Evolutionary conservation across 345 rosid species (phyloP).

Genomic region (Rhizophora apiculata): DNA sequence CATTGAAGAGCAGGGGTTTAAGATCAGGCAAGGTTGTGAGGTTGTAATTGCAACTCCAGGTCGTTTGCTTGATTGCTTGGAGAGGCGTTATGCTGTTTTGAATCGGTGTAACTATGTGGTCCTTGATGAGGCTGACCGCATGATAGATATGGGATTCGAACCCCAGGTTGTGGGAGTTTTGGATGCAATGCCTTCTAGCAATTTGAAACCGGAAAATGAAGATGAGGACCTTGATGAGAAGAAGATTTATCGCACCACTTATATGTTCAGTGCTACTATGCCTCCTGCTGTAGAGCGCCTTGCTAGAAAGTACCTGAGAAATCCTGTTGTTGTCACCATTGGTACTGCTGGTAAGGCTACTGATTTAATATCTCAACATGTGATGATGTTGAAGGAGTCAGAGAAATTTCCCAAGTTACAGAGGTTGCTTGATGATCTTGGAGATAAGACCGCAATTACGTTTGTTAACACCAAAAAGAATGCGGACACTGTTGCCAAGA

Average conservation of each 20-base stretch:
- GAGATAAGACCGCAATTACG: conserved; percentile 83
- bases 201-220: conserved; percentile 91
- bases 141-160: conserved; percentile 98
- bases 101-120: conserved; percentile 95
- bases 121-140: conserved; percentile 97
- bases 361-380: conserved; percentile 82
- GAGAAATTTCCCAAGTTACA: conserved; percentile 67
- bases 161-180: conserved; percentile 85
- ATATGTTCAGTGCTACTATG: conserved; percentile 99
- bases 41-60: conserved; percentile 95
- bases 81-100: conserved; percentile 83
- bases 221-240: conserved; percentile 94
- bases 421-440: conserved; percentile 77
- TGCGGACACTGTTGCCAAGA: conserved; percentile 73
- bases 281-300: conserved; percentile 92
- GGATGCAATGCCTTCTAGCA: conserved; percentile 96
- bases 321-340: conserved; percentile 90
- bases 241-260: conserved; percentile 87
- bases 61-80: conserved; percentile 83
- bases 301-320: conserved; percentile 90
- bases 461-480: conserved; percentile 94
- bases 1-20: conserved; percentile 88
- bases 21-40: conserved; percentile 91
- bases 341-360: conserved; percentile 98
- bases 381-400: conserved; percentile 81